phyloP scores from a whole-genome alignment of 78 protist genomes.

The Dictyostelium firmibasis region DNA sequence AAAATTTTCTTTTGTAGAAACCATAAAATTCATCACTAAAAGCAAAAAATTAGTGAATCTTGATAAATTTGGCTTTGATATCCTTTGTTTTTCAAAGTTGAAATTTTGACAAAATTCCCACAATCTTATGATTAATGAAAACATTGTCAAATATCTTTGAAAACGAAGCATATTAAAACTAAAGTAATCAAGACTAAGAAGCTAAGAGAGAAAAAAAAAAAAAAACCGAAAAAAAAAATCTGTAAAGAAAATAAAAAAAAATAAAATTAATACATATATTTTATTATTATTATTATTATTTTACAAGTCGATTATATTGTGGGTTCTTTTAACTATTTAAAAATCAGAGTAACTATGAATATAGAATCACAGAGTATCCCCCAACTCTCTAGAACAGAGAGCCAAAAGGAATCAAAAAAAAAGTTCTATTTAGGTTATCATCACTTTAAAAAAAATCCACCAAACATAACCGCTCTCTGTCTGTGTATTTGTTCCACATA shows the following conservation, averaged over 20 bases:
- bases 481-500: too few species aligned
- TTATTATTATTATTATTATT: too few species aligned
- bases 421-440: neutral
- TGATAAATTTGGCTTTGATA: too few species aligned
- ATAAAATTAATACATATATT: neutral
- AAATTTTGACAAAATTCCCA: neutral
- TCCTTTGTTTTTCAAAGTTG: neutral
- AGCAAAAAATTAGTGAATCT: too few species aligned
- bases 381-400: conserved; percentile 13
- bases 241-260: neutral
- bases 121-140: neutral
- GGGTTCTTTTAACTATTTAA: too few species aligned
- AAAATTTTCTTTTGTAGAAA: too few species aligned
- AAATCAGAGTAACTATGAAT: conserved; percentile 43
- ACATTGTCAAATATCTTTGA: neutral
- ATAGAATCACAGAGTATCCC: neutral
- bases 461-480: too few species aligned
- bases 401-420: conserved; percentile 17
- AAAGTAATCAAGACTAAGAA: too few species aligned
- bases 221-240: neutral
- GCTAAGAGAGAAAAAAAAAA: neutral
- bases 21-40: too few species aligned
- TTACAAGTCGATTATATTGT: too few species aligned
- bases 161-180: neutral
- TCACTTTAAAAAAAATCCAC: neutral